These are phyloP conservation scores for Nakaseomyces kungkrabaensis DNA, from an alignment of 1,139 yeast species.

Conservation along the genomic window DNA sequence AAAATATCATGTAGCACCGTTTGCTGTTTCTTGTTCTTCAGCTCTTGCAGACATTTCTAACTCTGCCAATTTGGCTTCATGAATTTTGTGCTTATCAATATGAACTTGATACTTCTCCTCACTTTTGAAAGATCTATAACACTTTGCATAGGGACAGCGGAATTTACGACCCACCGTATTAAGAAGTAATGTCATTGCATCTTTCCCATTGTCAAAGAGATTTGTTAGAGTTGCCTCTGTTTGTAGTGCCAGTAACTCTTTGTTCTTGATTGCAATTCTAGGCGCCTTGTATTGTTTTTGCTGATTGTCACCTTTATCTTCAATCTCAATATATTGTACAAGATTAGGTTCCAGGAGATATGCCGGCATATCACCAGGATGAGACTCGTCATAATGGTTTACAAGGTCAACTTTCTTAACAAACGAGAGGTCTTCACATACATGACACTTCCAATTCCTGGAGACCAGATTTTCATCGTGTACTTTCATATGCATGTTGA, in stretches of 20 bases:
- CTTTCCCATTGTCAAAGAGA: constrained; percentile 16
- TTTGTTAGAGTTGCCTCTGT: constrained; percentile 11
- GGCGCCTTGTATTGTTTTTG: neutral
- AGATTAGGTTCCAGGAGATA: constrained; percentile 7
- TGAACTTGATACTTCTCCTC: constrained; percentile 26
- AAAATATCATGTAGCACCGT: too few species aligned
- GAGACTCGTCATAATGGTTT: constrained; percentile 35
- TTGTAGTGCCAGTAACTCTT: constrained; percentile 4
- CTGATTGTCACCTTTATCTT: neutral
- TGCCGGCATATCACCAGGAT: constrained; percentile 23
- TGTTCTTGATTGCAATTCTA: neutral
- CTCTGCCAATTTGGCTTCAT: constrained; percentile 23
- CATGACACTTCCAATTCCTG: constrained; percentile 54
- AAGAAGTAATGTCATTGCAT: constrained; percentile 19
- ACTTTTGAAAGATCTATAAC: constrained; percentile 29
- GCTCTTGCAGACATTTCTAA: neutral
- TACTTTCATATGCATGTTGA: constrained; percentile 62
- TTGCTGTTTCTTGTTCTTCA: neutral
- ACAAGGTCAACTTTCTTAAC: constrained; percentile 37
- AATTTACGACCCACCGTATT: constrained; percentile 28
- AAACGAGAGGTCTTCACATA: constrained; percentile 34
- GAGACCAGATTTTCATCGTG: constrained; percentile 37
- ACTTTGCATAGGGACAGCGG: constrained; percentile 22
- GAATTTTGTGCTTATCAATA: constrained; percentile 28
- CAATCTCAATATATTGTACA: neutral